Evolutionary conservation across 805 yeast genomes (phyloP), one percentile per base, ranked within the genome.

Genomic region (Lachancea cidri): DNA sequence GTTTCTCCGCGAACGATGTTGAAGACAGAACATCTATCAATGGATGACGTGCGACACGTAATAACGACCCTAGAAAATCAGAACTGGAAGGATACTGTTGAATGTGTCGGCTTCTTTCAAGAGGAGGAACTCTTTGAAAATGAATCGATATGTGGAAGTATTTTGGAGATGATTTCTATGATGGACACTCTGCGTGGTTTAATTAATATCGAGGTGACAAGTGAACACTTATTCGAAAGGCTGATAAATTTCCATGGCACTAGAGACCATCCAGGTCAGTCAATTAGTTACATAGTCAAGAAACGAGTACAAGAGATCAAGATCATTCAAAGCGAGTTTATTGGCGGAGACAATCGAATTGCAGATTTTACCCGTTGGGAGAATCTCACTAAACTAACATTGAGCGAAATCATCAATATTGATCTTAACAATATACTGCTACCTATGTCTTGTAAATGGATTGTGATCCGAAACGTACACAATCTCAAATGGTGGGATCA

Each of bases 321-420:
- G 33, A 20, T 59, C 33, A 40, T 27, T 49, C 48, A 41, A 18
- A 48, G 24, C 38, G 41, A 13, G 42, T 48, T 20, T 19, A 47
- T 6, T 38, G 55, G 14, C 35, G 32, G 20, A 35, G 20, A 34
- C 8, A 8, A 38, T n/a, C 44, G 49, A 6, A 25, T 53, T 3
- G 53, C 58, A 2, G 62, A 60, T 40, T 51, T 58, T 8, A 45
- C 51, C 4, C 49, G 50, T 38, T 61, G 65, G 65, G 62, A 55
- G 25, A 50, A 53, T 24, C 41, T 61, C 13, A 43, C 44, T 36
- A 42, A 38, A 17, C 33, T 61, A n/a, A 24, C 25, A 2, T 17
- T 61, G 7, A 31, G 27, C 9, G 44, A 48, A 17, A 32, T 58
- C 6, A 46, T 39, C 3, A 34, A 39, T 6, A 31, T 59, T 3